phyloP scores from a whole-genome alignment of 192 early-diverging fungal genomes.

The Irineochytrium annulatum region DNA sequence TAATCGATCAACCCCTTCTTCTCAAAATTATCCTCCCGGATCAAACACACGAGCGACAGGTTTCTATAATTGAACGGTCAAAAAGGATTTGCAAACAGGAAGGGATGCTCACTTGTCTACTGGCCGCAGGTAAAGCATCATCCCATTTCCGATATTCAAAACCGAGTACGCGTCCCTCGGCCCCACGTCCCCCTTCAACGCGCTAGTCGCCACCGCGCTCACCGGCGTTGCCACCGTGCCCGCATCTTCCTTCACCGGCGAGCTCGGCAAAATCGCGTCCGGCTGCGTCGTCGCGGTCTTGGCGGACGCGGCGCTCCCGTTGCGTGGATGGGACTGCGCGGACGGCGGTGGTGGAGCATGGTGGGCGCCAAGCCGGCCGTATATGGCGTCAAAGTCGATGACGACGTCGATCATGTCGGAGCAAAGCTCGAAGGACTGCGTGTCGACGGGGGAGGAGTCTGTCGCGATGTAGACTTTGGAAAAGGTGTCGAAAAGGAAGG shows the following conservation, averaged over 20 bases:
- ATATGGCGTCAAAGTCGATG: constrained; percentile 76
- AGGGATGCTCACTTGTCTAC: constrained; percentile 63
- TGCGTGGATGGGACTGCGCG: constrained; percentile 2
- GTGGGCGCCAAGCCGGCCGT: constrained; percentile 32
- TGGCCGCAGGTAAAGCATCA: constrained; percentile 71
- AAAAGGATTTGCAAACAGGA: not conserved
- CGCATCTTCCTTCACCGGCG: no score
- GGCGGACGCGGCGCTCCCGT: no score
- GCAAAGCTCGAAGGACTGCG: constrained; percentile 86
- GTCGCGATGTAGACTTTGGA: constrained; percentile 95
- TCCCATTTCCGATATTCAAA: constrained; percentile 74
- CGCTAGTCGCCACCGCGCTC: no score
- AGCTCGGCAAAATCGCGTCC: no score
- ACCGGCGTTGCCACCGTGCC: no score
- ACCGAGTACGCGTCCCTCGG: constrained; percentile 52
- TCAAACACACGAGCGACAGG: constrained; percentile 70
- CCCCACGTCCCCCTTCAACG: constrained; percentile 24
- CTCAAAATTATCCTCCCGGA: constrained; percentile 79
- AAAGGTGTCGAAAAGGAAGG: constrained; percentile 84
- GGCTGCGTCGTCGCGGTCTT: constrained; percentile 11
- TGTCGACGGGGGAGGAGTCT: constrained; percentile 77
- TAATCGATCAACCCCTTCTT: constrained; percentile 82
- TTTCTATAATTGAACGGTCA: constrained; percentile 35
- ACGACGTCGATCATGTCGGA: constrained; percentile 93
- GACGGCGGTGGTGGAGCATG: constrained; percentile 6